Base-by-base conservation (phyloP, 2,329 filamentous ascomycete species). In the Colletotrichum tofieldiae region DNA sequence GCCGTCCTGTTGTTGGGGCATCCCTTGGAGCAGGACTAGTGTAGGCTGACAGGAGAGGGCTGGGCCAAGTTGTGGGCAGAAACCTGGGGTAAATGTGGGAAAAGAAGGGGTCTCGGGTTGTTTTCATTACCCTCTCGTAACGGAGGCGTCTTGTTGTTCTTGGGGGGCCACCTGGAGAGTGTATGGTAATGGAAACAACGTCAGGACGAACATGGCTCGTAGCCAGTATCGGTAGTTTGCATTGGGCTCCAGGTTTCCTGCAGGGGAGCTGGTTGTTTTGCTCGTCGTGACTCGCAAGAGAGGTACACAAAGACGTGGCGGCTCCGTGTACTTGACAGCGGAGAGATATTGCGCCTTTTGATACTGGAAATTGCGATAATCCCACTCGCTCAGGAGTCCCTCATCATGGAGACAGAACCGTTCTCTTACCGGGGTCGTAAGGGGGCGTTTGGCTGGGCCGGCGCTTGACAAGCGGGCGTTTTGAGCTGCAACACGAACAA, bases 401-500 rank as follows among this genome's bases (percentile, higher is more conserved):
- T 49, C 39, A 14, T 18, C 37, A 62, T 51, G 45, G 43, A 49
- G n/a, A 29, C 23, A 37, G 43, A 47, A 18, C 32, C 43, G 29
- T 61, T 35, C 43, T 47, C 32, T 61, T 61, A 35, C 29, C 32
- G 20, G 29, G 59, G 45, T 43, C 23, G n/a, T 5, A 32, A 26
- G 45, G 35, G 37, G 49, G 45, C 45, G 47, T n/a, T n/a, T 64
- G 47, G 35, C 47, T 64, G 47, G 61, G 59, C 45, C 69, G 69
- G 69, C 65, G 69, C 59, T 49, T 59, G 69, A 60, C 51, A 7
- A 68, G 65, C 65, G 65, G 65, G 68, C 68, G 69, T 72, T 72
- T 69, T 72, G 59, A 64, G 58, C 65, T 69, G 69, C 65, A 72
- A 69, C 65, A 47, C 65, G 59, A 72, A 72, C 52, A 64, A 54